Percentiles rank a stretch among this genome's conserved stretches.
Conservation (phyloP, 1,284 basidiomycete species). For the Vanrija humicola region DNA sequence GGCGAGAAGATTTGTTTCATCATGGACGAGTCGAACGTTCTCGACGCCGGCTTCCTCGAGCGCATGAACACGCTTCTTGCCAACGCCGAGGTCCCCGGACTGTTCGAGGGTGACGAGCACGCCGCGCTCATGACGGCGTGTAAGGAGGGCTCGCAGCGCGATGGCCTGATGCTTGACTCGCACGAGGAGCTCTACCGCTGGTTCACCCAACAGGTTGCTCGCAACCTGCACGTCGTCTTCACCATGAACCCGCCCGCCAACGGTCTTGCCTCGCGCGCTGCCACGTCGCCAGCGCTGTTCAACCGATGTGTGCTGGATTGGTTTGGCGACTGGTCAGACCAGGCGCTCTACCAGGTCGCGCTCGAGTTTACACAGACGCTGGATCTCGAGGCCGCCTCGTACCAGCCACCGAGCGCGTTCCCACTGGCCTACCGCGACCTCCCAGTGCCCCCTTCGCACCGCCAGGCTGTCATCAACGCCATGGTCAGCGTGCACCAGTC, state of each 20-base stretch:
- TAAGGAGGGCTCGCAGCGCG: slow-evolving; percentile 96
- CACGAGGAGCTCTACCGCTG: slow-evolving; percentile 94
- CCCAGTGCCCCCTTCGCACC: slow-evolving; percentile 63
- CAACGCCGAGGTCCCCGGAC: slow-evolving; percentile 98
- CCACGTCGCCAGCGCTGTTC: slow-evolving; percentile 95
- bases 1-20: slow-evolving; percentile 99
- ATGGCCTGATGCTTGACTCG: slow-evolving; percentile 96
- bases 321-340: slow-evolving; percentile 98
- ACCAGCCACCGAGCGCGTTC: slow-evolving; percentile 72
- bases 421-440: slow-evolving; percentile 82
- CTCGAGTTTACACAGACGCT: slow-evolving; percentile 89
- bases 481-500: slow-evolving; percentile 91
- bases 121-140: slow-evolving; percentile 95
- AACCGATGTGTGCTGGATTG: slow-evolving; percentile 97
- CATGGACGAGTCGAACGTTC: slow-evolving; percentile 99
- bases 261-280: slow-evolving; percentile 88
- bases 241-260: slow-evolving; percentile 99
- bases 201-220: slow-evolving; percentile 95
- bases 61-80: slow-evolving; percentile 98
- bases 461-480: slow-evolving; percentile 86
- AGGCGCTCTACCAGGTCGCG: slow-evolving; percentile 94
- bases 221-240: slow-evolving; percentile 95
- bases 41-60: slow-evolving; percentile 97
- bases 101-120: slow-evolving; percentile 98
- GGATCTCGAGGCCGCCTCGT: slow-evolving; percentile 79